Base-by-base conservation (phyloP, 2,329 filamentous ascomycete species). In the Alternaria dauci region DNA sequence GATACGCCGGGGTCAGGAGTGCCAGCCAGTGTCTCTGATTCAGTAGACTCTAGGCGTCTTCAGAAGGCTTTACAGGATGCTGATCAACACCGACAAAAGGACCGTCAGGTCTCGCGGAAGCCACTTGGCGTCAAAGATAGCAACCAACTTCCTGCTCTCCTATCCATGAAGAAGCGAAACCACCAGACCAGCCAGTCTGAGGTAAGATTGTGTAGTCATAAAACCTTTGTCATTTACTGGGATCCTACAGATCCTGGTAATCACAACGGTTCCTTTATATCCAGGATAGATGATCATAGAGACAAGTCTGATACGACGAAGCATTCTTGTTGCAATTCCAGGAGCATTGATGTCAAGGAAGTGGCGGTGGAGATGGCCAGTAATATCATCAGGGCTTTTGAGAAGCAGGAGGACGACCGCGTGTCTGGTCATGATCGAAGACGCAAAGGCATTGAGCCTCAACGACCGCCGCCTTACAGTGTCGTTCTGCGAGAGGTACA, bases 191-290 rank as follows among this genome's bases (percentile, higher is more conserved):
- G 48, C 0, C 41, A 53, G 26, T 48, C 54, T 9, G 53, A 44
- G 7, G 60, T 60, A 1, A 39, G 34, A 3, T 30, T 62, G 26
- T 62, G 60, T 43, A 3, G 50, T 16, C 60, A 62, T 25, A 8
- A 46, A 18, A 48, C 59, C n/a, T 51, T 59, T 9, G 12, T 36
- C n/a, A 46, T 62, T 1, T 38, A 56, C 20, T 62, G 60, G 60
- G 38, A 44, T 12, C n/a, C 52, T 11, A 1, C 34, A 3, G 60
- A 62, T n/a, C 60, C 56, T 11, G 41, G 56, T 5, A 62, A 62
- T 12, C 34, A n/a, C 5, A 48, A 59, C 4, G 56, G 60, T 25
- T 47, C 60, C 4, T 62, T 50, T 36, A 57, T 48, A 18, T 42
- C 38, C 1, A 52, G 43, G 14, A 41, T 61, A 12, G 14, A 25